Evolutionary conservation across 768 basidiomycete species (phyloP), one percentile per base, ranked within the genome.

Genomic region (Lactarius trivialis): DNA sequence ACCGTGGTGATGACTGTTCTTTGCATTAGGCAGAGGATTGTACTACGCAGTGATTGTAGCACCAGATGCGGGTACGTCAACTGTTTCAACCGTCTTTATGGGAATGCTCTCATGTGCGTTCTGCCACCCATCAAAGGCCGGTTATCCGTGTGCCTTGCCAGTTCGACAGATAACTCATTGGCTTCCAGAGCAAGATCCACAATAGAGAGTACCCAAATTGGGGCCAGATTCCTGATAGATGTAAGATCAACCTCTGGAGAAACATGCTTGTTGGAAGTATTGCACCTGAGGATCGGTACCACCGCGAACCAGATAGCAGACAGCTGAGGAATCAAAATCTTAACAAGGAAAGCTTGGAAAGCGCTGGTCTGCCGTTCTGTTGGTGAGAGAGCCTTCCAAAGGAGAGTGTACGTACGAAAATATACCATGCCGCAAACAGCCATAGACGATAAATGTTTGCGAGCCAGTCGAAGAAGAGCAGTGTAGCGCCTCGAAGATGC

Each of bases 381-480:
- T 14, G 1, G 45, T 48, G 45, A 48, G 24, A 24, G 9, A 48
- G 17, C n/a, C 41, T 6, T 17, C 21, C 14, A 15, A 53, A 28
- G 19, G 19, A 28, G 45, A 6, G 21, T 48, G 45, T 24, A 33
- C 56, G 33, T 32, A 48, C 61, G 24, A 54, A 54, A 14, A 33
- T 11, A 39, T 41, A 39, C 45, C 43, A 33, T 17, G 4, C 61
- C 57, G 32, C 34, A 49, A 63, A 17, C 3, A 36, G 43, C 26
- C 53, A 24, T 17, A 58, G 51, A 24, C n/a, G 17, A 32, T 19
- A 58, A 45, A 55, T 49, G 12, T 43, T 49, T 28, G 17, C 53
- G 12, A 63, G 21, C 57, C 45, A 63, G 4, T 43, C 34, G 30
- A 49, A 14, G 45, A 63, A 17, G 32, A 59, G 53, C 4, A 7